A percentile compares a stretch with the other conserved stretches of the same genome.
These are phyloP conservation scores for Citrullus mucosospermus DNA, from an alignment of 306 rosid species.

Conservation along the genomic window DNA sequence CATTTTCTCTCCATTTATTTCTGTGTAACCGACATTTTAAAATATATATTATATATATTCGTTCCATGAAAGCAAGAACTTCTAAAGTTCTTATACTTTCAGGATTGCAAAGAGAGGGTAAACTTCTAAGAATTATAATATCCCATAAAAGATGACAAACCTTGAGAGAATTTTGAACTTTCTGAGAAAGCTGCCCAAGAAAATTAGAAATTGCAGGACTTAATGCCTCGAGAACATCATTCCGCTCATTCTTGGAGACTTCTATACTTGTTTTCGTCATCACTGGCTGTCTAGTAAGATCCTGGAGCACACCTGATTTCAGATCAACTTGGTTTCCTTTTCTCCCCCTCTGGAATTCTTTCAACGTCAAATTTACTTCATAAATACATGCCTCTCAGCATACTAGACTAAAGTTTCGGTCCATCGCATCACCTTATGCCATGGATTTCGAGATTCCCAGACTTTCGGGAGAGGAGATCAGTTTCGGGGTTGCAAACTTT, in stretches of 20 bases:
- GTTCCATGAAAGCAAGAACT: not conserved
- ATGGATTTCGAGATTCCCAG: not conserved
- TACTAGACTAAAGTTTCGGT: not conserved
- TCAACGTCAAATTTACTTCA: not conserved
- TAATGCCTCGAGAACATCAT: slow-evolving; percentile 24
- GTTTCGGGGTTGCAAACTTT: not conserved
- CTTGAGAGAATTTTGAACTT: slow-evolving; percentile 57
- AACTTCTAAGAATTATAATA: too few relatives aligned
- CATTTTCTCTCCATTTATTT: not conserved
- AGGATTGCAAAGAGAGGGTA: too few relatives aligned
- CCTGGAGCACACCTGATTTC: slow-evolving; percentile 1
- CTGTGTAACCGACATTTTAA: not conserved
- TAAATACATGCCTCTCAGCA: not conserved
- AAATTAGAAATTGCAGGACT: slow-evolving; percentile 39
- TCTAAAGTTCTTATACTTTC: too few relatives aligned
- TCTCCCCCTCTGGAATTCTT: not conserved
- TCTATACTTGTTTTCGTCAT: slow-evolving; percentile 22
- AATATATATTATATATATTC: too few relatives aligned
- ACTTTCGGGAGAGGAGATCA: not conserved
- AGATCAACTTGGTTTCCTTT: not conserved
- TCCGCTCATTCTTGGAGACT: slow-evolving; percentile 26
- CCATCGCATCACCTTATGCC: not conserved
- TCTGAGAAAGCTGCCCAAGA: slow-evolving; percentile 55
- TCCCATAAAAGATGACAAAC: slow-evolving; percentile 21
- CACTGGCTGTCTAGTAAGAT: slow-evolving; percentile 44